phyloP scores from a whole-genome alignment of 2,329 filamentous ascomycete species.

The Neoscytalidium dimidiatum region DNA sequence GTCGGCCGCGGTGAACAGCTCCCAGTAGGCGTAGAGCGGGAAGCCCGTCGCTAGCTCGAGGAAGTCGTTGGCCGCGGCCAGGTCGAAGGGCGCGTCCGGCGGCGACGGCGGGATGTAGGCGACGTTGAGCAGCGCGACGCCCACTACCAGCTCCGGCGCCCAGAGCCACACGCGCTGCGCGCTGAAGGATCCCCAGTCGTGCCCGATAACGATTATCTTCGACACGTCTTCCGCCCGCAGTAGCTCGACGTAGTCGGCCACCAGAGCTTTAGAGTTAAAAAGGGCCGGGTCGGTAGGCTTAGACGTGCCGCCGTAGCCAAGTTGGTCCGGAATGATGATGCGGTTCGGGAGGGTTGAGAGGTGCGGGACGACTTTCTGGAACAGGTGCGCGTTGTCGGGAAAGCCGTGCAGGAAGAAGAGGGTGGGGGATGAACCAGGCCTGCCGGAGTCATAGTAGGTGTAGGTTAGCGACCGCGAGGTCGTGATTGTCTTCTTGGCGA shows the following conservation, averaged over 20 bases:
- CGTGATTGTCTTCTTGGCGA: conserved; percentile 31
- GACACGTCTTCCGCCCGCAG: conserved; percentile 26
- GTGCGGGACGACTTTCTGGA: conserved; percentile 44
- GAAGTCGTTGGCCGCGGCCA: conserved; percentile 36
- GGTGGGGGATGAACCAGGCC: conserved; percentile 21
- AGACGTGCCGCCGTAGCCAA: conserved; percentile 42
- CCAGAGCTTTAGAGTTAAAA: conserved; percentile 29
- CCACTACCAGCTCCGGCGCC: conserved; percentile 42
- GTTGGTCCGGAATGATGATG: conserved; percentile 41
- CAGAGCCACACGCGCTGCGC: conserved; percentile 46
- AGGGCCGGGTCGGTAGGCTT: conserved; percentile 30
- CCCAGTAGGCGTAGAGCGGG: conserved; percentile 47
- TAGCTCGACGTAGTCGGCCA: conserved; percentile 30
- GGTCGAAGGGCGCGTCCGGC: conserved; percentile 44
- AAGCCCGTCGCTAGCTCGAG: conserved; percentile 41
- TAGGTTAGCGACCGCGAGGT: conserved; percentile 30
- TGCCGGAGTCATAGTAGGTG: conserved; percentile 30
- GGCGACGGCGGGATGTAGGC: conserved; percentile 37
- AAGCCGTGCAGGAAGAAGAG: conserved; percentile 51
- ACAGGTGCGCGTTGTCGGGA: conserved; percentile 50
- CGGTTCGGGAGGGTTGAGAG: conserved; percentile 44
- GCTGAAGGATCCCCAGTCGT: conserved; percentile 51
- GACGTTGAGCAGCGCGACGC: conserved; percentile 47
- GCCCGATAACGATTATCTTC: conserved; percentile 40
- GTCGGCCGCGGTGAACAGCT: conserved; percentile 42